Evolutionary conservation across 2,329 filamentous ascomycete species (phyloP), one percentile per base, ranked within the genome.

Genomic region (Plectosphaerella plurivora): DNA sequence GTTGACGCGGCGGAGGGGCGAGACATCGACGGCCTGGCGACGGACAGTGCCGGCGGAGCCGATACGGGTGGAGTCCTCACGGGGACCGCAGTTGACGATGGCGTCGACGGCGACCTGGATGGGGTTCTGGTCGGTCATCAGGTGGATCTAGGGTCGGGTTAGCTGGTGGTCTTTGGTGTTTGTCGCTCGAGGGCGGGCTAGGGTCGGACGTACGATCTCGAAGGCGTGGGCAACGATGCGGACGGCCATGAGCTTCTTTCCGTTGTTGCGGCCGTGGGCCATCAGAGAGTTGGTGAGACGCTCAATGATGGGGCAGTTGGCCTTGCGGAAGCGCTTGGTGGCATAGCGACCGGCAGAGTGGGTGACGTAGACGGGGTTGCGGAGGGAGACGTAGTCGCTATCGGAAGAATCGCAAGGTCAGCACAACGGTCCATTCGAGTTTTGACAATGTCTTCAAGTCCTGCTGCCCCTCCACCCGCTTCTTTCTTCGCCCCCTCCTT

Each of bases 201-300:
- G 41, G 53, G 54, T 50, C 50, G 49, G 61, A 88, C 90, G 77
- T 88, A 97, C 93, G 76, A 99, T 99, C 85, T 99, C 95, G 80
- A 99, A 99, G 69, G 93, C 79, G 84, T 99, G 94, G 67, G 92
- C 92, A 70, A 99, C 92, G 68, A 99, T 99, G 80, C 94, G 91
- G 77, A 97, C 93, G 73, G 94, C 95, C 92, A 96, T 97, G 74
- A 97, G 87, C 91, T 99, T 99, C 89, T 99, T 99, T 80, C 94
- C 94, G 89, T 97, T 99, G 90, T 99, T 99, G 81, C 94, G 94
- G 79, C 94, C 94, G 88, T 99, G 96, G 93, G 97, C 97, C 95
- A 99, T 99, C 76, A 99, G 88, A 57, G 94, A 97, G 89, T 99
- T 99, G 85, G 94, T 99, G 69, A 99, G 88, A 76, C 94, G 93